Evolutionary conservation across 257 asterid species (phyloP), one percentile per base, ranked within the genome.

Genomic region (Mitragyna speciosa): DNA sequence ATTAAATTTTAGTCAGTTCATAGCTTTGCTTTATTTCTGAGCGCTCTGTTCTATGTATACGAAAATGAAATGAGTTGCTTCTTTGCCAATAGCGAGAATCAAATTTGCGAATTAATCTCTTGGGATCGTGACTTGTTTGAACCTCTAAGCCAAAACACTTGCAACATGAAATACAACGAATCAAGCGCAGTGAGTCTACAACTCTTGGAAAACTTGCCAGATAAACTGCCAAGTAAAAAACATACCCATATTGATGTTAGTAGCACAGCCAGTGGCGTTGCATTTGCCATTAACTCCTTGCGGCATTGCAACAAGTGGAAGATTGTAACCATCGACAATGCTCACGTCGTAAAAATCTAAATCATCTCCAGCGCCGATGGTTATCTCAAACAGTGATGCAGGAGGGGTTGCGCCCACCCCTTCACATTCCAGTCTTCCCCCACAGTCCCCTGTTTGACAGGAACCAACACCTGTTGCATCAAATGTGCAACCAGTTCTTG

Each of bases 321-420:
- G 80, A 76, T 92, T 94, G 74, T 94, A 94, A 54, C 98, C 97
- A 70, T 92, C 94, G 11, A 94, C 97, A 0, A 92, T 76, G 85
- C 98, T 94, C 31, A 94, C 91, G 24, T 94, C 96, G 24, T 92
- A 94, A 74, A 89, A 94, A 81, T 94, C 97, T 71, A 83, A 81
- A 66, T 58, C 78, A 70, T 91, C 93, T 36, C 91, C 96, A 0
- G 49, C 48, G n/a, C 96, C 97, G 0, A 92, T 89, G 31, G 98
- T 94, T 83, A 94, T 92, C 90, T 92, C 96, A 58, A 92, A 92
- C 65, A 94, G 92, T 0, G 97, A 92, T 0, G 94, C 88, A 1
- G 97, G 97, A 33, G 97, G 97, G 6, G 91, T 82, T 58, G 97
- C 94, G 0, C 97, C 97, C 5, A 70, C 82, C 72, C 97, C 98